phyloP scores from a whole-genome alignment of 345 rosid genomes.

The Citrus cavaleriei region DNA sequence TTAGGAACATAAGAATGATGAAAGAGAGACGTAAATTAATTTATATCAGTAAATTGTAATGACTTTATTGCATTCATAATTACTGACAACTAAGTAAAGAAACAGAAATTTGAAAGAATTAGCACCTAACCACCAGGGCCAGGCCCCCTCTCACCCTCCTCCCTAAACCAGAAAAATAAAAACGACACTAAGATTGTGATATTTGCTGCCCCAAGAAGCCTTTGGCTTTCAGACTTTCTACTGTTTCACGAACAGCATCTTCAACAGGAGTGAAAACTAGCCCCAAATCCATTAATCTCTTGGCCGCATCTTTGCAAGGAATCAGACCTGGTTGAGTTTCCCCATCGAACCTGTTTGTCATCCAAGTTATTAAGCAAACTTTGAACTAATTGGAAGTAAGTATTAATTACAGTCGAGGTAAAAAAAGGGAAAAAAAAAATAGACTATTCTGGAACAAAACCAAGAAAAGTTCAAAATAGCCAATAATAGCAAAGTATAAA shows the following conservation, averaged over 20 bases:
- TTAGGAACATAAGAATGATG: not conserved
- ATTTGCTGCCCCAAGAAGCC: constrained; percentile 40
- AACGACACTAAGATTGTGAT: constrained; percentile 1
- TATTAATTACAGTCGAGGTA: not conserved
- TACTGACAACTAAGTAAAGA: not conserved
- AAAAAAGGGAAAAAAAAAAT: no score
- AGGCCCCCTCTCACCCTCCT: not conserved
- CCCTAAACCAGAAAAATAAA: not conserved
- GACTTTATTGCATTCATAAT: constrained; percentile 3
- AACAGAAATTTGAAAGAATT: not conserved
- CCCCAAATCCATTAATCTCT: constrained; percentile 63
- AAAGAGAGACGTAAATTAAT: not conserved
- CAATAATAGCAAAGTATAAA: not conserved
- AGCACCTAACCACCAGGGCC: not conserved
- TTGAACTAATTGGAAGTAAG: not conserved
- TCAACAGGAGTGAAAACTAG: constrained; percentile 60
- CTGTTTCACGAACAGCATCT: constrained; percentile 59
- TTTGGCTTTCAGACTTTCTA: constrained; percentile 53
- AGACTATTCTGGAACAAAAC: not conserved
- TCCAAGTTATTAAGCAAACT: not conserved
- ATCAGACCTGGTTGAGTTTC: constrained; percentile 70
- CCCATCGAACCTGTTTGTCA: constrained; percentile 31
- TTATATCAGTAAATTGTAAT: not conserved
- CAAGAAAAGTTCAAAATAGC: not conserved
- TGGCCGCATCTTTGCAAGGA: constrained; percentile 61